Evolutionary conservation across 177 flowering plant genomes (phyloP).

Genomic region (Vitis hybrid): DNA sequence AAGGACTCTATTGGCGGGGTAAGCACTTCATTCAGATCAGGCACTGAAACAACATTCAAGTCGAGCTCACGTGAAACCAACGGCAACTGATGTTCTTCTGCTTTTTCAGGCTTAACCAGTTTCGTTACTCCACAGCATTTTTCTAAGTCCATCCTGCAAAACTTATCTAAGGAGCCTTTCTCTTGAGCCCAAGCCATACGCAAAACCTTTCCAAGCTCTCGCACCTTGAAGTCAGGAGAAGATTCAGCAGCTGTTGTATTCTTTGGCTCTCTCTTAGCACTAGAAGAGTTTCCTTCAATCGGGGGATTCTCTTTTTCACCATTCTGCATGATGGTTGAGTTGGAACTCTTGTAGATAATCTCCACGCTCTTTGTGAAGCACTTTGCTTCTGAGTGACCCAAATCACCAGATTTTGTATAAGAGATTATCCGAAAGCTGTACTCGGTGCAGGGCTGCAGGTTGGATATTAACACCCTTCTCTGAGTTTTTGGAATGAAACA

Average conservation of each 20-base stretch:
- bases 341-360: slow-evolving; percentile 52
- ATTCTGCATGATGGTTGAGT: slow-evolving; percentile 19
- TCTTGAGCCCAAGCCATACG: slow-evolving; percentile 74
- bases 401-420: slow-evolving; percentile 70
- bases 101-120: slow-evolving; percentile 30
- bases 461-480: slow-evolving; percentile 70
- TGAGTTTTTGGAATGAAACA: slow-evolving; percentile 61
- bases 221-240: slow-evolving; percentile 69
- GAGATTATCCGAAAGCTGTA: slow-evolving; percentile 80
- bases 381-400: slow-evolving; percentile 89
- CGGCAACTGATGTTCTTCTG: slow-evolving; percentile 43
- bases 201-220: slow-evolving; percentile 81
- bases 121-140: slow-evolving; percentile 43
- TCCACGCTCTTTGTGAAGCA: slow-evolving; percentile 92
- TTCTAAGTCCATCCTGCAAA: slow-evolving; percentile 39
- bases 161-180: slow-evolving; percentile 49
- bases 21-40: slow-evolving; percentile 89
- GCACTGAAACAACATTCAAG: slow-evolving; percentile 82
- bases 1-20: slow-evolving; percentile 71
- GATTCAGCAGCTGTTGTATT: slow-evolving; percentile 24
- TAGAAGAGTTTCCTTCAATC: slow-evolving; percentile 39
- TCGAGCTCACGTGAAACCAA: slow-evolving; percentile 62
- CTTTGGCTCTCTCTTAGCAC: slow-evolving; percentile 31
- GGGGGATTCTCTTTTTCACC: slow-evolving; percentile 34
- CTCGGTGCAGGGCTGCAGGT: slow-evolving; percentile 89